A percentile compares a stretch with the other conserved stretches of the same genome.
Evolutionary conservation across 495 filamentous ascomycete species (phyloP).

Genomic region (Hypoxylon cercidicola): DNA sequence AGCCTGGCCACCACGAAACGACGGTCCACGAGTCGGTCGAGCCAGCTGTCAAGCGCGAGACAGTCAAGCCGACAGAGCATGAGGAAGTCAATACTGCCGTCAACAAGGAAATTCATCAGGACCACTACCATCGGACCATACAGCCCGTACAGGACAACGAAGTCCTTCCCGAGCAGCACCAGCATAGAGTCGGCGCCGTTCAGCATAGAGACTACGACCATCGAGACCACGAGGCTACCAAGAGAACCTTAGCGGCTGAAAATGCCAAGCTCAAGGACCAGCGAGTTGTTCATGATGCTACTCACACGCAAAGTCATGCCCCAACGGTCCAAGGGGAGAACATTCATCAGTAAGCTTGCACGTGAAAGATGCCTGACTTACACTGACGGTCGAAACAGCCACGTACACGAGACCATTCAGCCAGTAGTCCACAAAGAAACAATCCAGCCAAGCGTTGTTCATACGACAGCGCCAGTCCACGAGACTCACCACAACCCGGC

Average conservation of each 20-base stretch:
- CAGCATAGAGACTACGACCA: constrained; percentile 66
- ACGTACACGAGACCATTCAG: constrained; percentile 71
- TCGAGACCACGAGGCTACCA: constrained; percentile 57
- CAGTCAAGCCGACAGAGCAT: constrained; percentile 60
- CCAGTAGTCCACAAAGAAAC: constrained; percentile 73
- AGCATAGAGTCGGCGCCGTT: constrained; percentile 59
- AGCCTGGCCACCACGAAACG: constrained; percentile 68
- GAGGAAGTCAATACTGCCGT: constrained; percentile 67
- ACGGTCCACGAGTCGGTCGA: constrained; percentile 70
- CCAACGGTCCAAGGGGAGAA: constrained; percentile 68
- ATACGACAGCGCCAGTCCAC: constrained; percentile 74
- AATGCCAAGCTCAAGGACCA: constrained; percentile 61
- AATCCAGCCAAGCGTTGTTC: constrained; percentile 70
- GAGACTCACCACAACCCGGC: constrained; percentile 71
- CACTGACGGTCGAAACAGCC: constrained; percentile 25
- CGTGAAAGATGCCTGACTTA: neutral
- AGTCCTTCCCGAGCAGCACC: constrained; percentile 60
- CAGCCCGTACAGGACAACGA: constrained; percentile 62
- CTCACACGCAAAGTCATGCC: constrained; percentile 56
- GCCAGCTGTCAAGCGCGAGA: constrained; percentile 68
- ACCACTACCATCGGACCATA: constrained; percentile 66
- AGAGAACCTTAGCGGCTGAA: constrained; percentile 59
- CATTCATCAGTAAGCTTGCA: constrained; percentile 62
- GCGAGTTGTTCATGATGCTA: constrained; percentile 56
- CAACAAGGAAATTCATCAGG: constrained; percentile 70